Conservation (phyloP, 352 stramenopile genomes). For the Peronosclerospora sorghi region DNA sequence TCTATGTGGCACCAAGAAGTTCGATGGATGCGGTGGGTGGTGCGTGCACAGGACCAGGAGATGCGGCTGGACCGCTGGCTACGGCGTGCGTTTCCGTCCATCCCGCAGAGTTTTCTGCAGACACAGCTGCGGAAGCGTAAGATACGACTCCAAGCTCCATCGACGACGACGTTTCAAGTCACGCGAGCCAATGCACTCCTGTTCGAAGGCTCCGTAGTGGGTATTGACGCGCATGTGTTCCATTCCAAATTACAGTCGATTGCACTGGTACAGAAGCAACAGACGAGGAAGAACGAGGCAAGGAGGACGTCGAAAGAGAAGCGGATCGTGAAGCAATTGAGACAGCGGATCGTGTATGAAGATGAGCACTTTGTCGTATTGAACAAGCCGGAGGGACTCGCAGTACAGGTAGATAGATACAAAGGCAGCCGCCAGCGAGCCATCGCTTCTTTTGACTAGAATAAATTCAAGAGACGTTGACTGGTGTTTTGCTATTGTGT, state of each 20-base stretch:
- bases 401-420: conserved; percentile 30
- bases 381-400: conserved; percentile 60
- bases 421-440: not conserved
- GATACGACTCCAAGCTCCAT: conserved; percentile 31
- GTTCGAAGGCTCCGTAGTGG: conserved; percentile 26
- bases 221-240: conserved; percentile 46
- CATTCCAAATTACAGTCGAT: conserved; percentile 15
- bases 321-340: conserved; percentile 14
- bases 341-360: conserved; percentile 29
- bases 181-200: conserved; percentile 29
- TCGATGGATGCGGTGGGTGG: conserved; percentile 40
- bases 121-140: conserved; percentile 52
- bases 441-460: not conserved
- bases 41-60: conserved; percentile 35
- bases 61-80: conserved; percentile 67
- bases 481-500: not conserved
- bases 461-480: not conserved
- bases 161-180: not conserved
- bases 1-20: conserved; percentile 27
- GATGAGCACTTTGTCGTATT: conserved; percentile 54
- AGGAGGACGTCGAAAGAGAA: not conserved
- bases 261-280: not conserved
- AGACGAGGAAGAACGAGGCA: not conserved
- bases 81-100: conserved; percentile 31
- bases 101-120: conserved; percentile 53